Evolutionary conservation across 495 filamentous ascomycete genomes (phyloP).

Genomic region (Haplographium delicatum): DNA sequence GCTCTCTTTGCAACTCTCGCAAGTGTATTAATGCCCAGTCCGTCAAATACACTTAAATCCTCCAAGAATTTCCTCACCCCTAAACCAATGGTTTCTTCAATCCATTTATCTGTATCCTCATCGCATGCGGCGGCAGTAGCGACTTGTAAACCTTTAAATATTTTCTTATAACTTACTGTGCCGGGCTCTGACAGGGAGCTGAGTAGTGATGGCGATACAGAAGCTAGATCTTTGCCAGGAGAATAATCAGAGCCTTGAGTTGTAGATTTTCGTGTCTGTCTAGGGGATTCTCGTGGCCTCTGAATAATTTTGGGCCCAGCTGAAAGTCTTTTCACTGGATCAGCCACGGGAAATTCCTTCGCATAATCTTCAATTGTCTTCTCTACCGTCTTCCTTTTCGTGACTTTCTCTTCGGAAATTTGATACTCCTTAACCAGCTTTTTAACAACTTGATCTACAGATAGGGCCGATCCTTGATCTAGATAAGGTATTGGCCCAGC

Average conservation of each 20-base stretch:
- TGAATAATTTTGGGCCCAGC: too few relatives aligned
- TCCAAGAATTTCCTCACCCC: conserved; percentile 40
- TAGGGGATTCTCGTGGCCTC: too few relatives aligned
- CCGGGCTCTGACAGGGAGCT: not conserved
- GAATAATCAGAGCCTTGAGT: too few relatives aligned
- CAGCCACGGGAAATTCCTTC: not conserved
- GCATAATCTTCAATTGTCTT: conserved; percentile 4
- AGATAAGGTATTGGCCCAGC: not conserved
- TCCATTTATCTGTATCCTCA: conserved; percentile 37
- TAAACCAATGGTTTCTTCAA: conserved; percentile 40
- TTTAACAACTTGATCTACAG: not conserved
- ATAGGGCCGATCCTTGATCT: not conserved
- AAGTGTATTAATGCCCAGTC: conserved; percentile 22
- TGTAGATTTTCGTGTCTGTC: too few relatives aligned
- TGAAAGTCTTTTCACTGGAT: conserved; percentile 14
- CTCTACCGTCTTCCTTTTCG: not conserved
- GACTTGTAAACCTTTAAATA: conserved; percentile 43
- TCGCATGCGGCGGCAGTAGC: conserved; percentile 44
- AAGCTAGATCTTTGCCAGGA: too few relatives aligned
- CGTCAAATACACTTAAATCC: conserved; percentile 41
- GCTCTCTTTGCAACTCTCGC: conserved; percentile 17
- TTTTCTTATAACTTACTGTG: conserved; percentile 33
- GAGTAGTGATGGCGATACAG: too few relatives aligned
- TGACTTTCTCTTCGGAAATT: not conserved
- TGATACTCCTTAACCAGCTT: not conserved